Percentiles rank a stretch among this genome's conserved stretches.
These are phyloP conservation scores for Macrolepiota dolichaula DNA, from an alignment of 768 basidiomycete genomes.

Conservation along the genomic window DNA sequence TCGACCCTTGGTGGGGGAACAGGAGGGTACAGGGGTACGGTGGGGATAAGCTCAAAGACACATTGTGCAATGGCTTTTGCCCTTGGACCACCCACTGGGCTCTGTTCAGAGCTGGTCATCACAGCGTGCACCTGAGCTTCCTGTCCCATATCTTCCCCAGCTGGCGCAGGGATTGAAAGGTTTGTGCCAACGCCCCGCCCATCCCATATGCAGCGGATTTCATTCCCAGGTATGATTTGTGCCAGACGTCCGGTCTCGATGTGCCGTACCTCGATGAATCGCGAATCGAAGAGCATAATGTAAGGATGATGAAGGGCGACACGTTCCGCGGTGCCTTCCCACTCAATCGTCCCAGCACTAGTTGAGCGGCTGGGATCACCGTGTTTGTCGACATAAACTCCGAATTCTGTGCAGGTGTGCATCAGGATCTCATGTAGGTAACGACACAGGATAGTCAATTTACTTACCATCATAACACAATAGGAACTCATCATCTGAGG, in stretches of 20 bases:
- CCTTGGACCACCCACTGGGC: slow-evolving; percentile 31
- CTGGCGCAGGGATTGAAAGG: slow-evolving; percentile 64
- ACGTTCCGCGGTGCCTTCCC: slow-evolving; percentile 90
- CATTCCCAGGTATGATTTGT: slow-evolving; percentile 82
- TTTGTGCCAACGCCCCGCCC: slow-evolving; percentile 60
- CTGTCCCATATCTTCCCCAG: slow-evolving; percentile 55
- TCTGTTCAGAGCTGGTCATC: slow-evolving; percentile 61
- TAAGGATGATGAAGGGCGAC: slow-evolving; percentile 91
- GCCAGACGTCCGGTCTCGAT: slow-evolving; percentile 77
- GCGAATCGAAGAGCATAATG: slow-evolving; percentile 83
- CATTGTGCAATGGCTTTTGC: slow-evolving; percentile 61
- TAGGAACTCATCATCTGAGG: slow-evolving; percentile 88
- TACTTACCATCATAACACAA: slow-evolving; percentile 88
- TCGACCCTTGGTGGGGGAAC: slow-evolving; percentile 13
- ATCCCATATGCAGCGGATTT: slow-evolving; percentile 90
- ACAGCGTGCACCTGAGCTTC: slow-evolving; percentile 87
- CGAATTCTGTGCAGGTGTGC: slow-evolving; percentile 62
- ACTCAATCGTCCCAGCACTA: slow-evolving; percentile 70
- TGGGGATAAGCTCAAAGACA: slow-evolving; percentile 78
- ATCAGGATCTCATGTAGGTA: background rate
- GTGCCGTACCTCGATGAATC: slow-evolving; percentile 92
- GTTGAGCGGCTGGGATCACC: slow-evolving; percentile 78
- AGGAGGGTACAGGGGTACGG: slow-evolving; percentile 63
- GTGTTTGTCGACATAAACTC: slow-evolving; percentile 91
- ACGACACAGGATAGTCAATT: background rate